Evolutionary conservation across 139 green algal species (phyloP).

Genomic region (Chlamydomonas sphaeroides): DNA sequence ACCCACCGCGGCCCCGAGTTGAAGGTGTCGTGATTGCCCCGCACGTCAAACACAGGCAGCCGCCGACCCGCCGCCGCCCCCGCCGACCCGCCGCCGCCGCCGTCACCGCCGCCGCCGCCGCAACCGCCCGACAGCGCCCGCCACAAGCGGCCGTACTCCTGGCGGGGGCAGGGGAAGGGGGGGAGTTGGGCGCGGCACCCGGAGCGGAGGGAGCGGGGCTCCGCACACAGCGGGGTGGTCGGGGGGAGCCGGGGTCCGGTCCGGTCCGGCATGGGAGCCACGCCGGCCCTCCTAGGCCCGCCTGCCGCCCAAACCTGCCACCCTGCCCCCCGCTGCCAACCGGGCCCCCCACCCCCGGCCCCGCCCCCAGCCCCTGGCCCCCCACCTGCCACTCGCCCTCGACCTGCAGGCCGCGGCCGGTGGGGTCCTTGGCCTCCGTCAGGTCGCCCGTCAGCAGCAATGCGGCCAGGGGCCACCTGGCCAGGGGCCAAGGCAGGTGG

Average conservation of each 20-base stretch:
- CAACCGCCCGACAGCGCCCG: neutral
- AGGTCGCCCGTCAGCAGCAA: slow-evolving; percentile 27
- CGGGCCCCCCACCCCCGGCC: too few relatives aligned
- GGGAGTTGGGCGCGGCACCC: too few relatives aligned
- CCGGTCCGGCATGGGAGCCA: too few relatives aligned
- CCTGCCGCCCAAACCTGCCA: too few relatives aligned
- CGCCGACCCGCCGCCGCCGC: neutral
- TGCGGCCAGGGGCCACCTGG: slow-evolving; percentile 11
- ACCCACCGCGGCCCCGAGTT: neutral
- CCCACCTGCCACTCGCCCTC: slow-evolving; percentile 31
- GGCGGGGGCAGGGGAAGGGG: neutral
- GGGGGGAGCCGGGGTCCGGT: too few relatives aligned
- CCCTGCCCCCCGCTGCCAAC: too few relatives aligned
- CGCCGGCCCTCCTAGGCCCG: too few relatives aligned
- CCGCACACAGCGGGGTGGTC: too few relatives aligned
- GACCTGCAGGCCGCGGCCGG: slow-evolving; percentile 1
- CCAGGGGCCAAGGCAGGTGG: neutral
- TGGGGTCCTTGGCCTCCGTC: slow-evolving; percentile 27
- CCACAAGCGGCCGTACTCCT: neutral
- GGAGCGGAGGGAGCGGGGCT: too few relatives aligned
- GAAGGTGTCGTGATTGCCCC: slow-evolving; percentile 40
- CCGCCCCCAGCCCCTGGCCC: too few relatives aligned
- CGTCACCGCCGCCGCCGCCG: neutral
- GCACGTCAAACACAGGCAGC: neutral
- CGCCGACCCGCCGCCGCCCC: neutral